Conservation (phyloP, 2,329 filamentous ascomycete genomes). For the Amylocarpus encephaloides region DNA sequence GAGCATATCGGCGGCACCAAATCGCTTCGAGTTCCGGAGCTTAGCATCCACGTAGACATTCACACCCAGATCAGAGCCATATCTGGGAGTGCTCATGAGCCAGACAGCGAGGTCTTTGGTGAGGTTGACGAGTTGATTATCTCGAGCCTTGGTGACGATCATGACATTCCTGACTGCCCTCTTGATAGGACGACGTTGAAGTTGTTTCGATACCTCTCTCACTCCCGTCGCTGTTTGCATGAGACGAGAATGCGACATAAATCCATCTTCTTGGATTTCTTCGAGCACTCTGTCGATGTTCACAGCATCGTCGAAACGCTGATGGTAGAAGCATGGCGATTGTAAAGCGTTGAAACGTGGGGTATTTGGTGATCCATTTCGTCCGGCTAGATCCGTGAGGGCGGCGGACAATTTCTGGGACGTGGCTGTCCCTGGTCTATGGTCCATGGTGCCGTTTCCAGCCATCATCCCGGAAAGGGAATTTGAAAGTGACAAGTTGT, state of each 20-base stretch:
- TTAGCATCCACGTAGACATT: slow-evolving; percentile 99
- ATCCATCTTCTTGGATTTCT: slow-evolving; percentile 84
- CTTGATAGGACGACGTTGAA: slow-evolving; percentile 86
- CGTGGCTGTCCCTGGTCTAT: slow-evolving; percentile 26
- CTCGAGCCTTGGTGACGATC: slow-evolving; percentile 97
- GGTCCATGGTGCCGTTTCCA: slow-evolving; percentile 13
- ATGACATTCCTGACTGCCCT: slow-evolving; percentile 90
- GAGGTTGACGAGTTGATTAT: slow-evolving; percentile 84
- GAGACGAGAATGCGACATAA: slow-evolving; percentile 85
- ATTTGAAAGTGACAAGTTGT: slow-evolving; percentile 42
- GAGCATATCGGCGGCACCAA: slow-evolving; percentile 67
- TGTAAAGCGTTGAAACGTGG: slow-evolving; percentile 62
- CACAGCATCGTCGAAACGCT: slow-evolving; percentile 91
- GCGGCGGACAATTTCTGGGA: slow-evolving; percentile 57
- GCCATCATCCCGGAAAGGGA: slow-evolving; percentile 53
- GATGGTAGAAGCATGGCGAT: slow-evolving; percentile 96
- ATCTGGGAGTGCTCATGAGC: slow-evolving; percentile 82
- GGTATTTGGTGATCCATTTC: slow-evolving; percentile 30
- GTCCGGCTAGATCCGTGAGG: slow-evolving; percentile 43
- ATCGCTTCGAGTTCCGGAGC: slow-evolving; percentile 79
- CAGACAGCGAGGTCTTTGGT: slow-evolving; percentile 84
- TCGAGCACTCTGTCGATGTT: slow-evolving; percentile 93
- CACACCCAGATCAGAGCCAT: slow-evolving; percentile 83
- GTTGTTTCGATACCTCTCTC: slow-evolving; percentile 89
- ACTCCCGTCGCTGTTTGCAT: slow-evolving; percentile 95